Base-by-base conservation (phyloP, 208 protist genomes). In the Endotrypanum monterogeii region DNA sequence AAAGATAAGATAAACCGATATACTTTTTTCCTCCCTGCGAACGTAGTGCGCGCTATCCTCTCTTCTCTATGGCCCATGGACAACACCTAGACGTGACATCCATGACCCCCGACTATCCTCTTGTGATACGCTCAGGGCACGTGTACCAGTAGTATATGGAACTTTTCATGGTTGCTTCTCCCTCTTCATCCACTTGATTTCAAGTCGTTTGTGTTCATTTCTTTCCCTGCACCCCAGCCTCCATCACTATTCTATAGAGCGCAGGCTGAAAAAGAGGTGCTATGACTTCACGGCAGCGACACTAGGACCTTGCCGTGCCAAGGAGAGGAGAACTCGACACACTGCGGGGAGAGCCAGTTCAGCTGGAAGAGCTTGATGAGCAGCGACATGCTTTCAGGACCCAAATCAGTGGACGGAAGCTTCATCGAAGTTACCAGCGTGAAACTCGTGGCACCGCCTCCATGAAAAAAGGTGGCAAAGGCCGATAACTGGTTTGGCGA, bases 321-420 rank as follows among this genome's bases (percentile, higher is more conserved):
- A 6, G 89, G 92, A 9, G 92, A 89, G 7, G 77, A 73, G 37
- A 96, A 86, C 78, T 94, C 83, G 9, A 96, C 73, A 67, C 92
- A 96, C 63, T 91, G 88, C 46, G 92, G 88, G 0, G 92, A 96
- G 52, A 96, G 79, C 92, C 92, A 96, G 37, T 77, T 84, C n/a
- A 94, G 56, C 23, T 67, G 71, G 50, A 87, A 93, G 67, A 83
- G 75, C 23, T 84, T 74, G 51, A 95, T 73, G 65, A 79, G 69
- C n/a, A 83, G 54, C 30, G 74, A 69, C 37, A 68, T 58, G 39
- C 60, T 60, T 1, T 60, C 66, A 37, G 48, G 61, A 44, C 50
- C 63, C 35, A 65, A 25, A 11, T 60, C 56, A 1, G 58, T 72
- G 20, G 67, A 30, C 0, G 84, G 83, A 16, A 92, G 71, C 18